These are phyloP conservation scores for Byssochlamys sp. DNA, from an alignment of 2,329 filamentous ascomycete species.

Conservation along the genomic window DNA sequence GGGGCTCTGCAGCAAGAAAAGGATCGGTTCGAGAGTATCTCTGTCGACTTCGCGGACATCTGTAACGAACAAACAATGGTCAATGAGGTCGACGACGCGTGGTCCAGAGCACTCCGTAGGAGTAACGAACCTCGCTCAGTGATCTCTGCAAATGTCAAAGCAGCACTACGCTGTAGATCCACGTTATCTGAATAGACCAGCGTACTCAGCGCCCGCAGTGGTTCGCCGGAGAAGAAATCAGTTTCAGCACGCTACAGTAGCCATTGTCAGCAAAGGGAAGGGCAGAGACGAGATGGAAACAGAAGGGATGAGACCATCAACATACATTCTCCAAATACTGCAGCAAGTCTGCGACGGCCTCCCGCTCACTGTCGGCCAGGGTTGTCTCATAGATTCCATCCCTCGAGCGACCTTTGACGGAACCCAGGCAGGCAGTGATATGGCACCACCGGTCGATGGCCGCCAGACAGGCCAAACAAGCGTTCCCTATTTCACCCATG, in stretches of 20 bases:
- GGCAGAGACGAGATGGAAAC: slow-evolving; percentile 3
- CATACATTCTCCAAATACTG: slow-evolving; percentile 92
- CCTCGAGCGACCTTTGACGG: slow-evolving; percentile 57
- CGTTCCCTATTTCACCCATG: slow-evolving; percentile 32
- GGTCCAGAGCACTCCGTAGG: background rate
- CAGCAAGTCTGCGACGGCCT: slow-evolving; percentile 88
- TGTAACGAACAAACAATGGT: slow-evolving; percentile 29
- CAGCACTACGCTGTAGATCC: slow-evolving; percentile 91
- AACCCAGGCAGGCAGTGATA: slow-evolving; percentile 32
- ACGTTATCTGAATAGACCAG: slow-evolving; percentile 98
- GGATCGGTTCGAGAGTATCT: slow-evolving; percentile 88
- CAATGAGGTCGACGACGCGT: background rate
- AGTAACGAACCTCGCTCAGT: slow-evolving; percentile 72
- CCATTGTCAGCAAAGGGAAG: slow-evolving; percentile 11
- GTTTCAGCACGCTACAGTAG: slow-evolving; percentile 72
- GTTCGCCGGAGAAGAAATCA: slow-evolving; percentile 95
- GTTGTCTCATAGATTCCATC: slow-evolving; percentile 78
- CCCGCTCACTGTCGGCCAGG: slow-evolving; percentile 87
- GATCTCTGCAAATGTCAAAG: slow-evolving; percentile 96
- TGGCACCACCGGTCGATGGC: slow-evolving; percentile 35
- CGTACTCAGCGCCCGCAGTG: slow-evolving; percentile 83
- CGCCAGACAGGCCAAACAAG: slow-evolving; percentile 34
- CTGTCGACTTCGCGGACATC: slow-evolving; percentile 94
- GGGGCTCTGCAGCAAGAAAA: slow-evolving; percentile 85
- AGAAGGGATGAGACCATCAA: slow-evolving; percentile 9